These are phyloP conservation scores for Yarrowia alimentaria DNA, from an alignment of 805 yeast species.

Conservation along the genomic window DNA sequence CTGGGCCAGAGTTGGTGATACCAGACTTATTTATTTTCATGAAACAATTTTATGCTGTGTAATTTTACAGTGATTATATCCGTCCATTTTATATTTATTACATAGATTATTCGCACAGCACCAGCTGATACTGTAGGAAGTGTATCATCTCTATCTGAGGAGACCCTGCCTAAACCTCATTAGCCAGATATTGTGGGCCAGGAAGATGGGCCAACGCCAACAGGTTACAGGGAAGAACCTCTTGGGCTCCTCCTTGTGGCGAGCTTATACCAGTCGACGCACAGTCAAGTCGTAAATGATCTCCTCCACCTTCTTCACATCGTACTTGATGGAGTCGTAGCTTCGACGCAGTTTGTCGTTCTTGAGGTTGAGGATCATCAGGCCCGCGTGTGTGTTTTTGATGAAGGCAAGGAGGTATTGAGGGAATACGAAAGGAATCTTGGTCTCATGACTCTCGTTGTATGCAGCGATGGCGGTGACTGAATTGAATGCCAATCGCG, in stretches of 20 bases:
- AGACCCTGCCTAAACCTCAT: too few relatives aligned
- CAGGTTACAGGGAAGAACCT: too few relatives aligned
- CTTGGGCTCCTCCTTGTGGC: too few relatives aligned
- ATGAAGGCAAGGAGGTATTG: constrained; percentile 31
- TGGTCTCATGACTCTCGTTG: constrained; percentile 10
- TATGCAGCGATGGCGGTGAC: constrained; percentile 34
- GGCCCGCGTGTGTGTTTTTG: constrained; percentile 36
- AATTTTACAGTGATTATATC: too few relatives aligned
- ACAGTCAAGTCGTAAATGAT: constrained; percentile 37
- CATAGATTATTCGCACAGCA: too few relatives aligned
- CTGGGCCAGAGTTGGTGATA: not conserved
- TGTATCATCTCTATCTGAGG: too few relatives aligned
- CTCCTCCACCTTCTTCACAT: constrained; percentile 39
- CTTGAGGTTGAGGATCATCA: constrained; percentile 36
- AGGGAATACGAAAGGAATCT: constrained; percentile 30
- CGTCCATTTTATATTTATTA: too few relatives aligned
- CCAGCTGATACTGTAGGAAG: too few relatives aligned
- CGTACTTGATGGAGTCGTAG: constrained; percentile 38
- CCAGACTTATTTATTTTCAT: too few relatives aligned
- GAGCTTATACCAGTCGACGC: constrained; percentile 29
- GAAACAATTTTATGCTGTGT: too few relatives aligned
- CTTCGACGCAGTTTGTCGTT: constrained; percentile 38
- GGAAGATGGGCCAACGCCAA: too few relatives aligned
- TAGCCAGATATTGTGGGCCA: too few relatives aligned
- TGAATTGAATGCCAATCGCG: constrained; percentile 36